A percentile compares a stretch with the other conserved stretches of the same genome.
Conservation (phyloP, 805 yeast genomes). For the Jamesozyma lodderae region DNA sequence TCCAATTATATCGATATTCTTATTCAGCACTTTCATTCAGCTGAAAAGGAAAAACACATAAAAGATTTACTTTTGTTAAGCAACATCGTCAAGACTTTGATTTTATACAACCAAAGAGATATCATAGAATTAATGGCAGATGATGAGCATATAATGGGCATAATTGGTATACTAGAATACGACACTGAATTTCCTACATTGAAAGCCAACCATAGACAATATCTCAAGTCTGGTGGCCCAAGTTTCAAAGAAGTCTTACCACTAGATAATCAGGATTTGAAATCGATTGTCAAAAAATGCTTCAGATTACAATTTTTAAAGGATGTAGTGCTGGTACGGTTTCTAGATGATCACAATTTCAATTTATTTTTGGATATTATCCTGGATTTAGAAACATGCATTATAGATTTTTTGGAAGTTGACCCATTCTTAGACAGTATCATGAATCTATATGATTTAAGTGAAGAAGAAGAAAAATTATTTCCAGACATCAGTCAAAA, state of each 20-base stretch:
- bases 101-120: conserved; percentile 61
- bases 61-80: conserved; percentile 56
- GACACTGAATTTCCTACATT: conserved; percentile 77
- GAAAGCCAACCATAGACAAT: conserved; percentile 73
- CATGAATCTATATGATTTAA: conserved; percentile 44
- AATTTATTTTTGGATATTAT: conserved; percentile 45
- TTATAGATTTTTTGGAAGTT: conserved; percentile 27
- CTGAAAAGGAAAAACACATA: conserved; percentile 47
- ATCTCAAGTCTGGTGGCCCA: conserved; percentile 41
- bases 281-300: conserved; percentile 57
- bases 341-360: conserved; percentile 73
- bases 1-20: conserved; percentile 46
- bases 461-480: conserved; percentile 6
- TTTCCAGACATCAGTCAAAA: conserved; percentile 18
- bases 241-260: conserved; percentile 65
- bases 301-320: conserved; percentile 71
- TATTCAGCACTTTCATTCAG: conserved; percentile 41
- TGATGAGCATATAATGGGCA: conserved; percentile 44
- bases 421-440: conserved; percentile 45
- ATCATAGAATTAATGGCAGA: conserved; percentile 50
- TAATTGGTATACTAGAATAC: conserved; percentile 78
- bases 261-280: conserved; percentile 40
- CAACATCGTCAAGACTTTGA: conserved; percentile 60
- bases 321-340: conserved; percentile 77
- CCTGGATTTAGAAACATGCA: conserved; percentile 26